Evolutionary conservation across 108 stramenopile genomes (phyloP).

Genomic region (Cyclotella sp.): DNA sequence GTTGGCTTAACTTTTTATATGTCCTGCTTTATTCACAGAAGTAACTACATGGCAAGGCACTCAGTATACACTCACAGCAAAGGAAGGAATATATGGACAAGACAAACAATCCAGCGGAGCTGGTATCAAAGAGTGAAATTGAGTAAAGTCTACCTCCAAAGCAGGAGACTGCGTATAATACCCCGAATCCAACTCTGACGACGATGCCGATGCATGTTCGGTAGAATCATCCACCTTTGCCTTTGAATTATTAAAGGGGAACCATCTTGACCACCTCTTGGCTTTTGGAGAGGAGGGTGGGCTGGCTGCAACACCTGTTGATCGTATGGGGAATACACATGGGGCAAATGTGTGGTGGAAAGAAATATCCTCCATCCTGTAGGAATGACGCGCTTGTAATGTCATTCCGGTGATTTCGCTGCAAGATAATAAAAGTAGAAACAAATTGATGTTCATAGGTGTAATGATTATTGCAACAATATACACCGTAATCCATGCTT

Average conservation of each 20-base stretch:
- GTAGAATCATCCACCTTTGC: slow-evolving; percentile 12
- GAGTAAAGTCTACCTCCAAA: slow-evolving; percentile 66
- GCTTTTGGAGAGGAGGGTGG: background rate
- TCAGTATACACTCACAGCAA: slow-evolving; percentile 4
- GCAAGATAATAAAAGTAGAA: too few species aligned
- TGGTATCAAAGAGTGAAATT: slow-evolving; percentile 75
- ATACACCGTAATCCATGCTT: too few species aligned
- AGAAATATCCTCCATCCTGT: slow-evolving; percentile 78
- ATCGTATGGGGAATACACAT: slow-evolving; percentile 69
- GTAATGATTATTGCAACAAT: too few species aligned
- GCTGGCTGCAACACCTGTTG: background rate
- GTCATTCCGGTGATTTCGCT: slow-evolving; percentile 83
- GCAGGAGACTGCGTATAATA: slow-evolving; percentile 15
- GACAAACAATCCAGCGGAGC: slow-evolving; percentile 41
- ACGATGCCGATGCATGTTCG: background rate
- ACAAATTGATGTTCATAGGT: too few species aligned
- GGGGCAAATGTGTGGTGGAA: slow-evolving; percentile 90
- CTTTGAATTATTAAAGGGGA: slow-evolving; percentile 6
- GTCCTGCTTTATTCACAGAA: too few species aligned
- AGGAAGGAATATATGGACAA: slow-evolving; percentile 50
- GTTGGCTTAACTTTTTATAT: too few species aligned
- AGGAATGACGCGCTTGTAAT: slow-evolving; percentile 94
- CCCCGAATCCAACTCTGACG: background rate
- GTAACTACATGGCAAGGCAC: too few species aligned
- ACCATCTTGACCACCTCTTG: slow-evolving; percentile 26